A percentile compares a stretch with the other conserved stretches of the same genome.
phyloP scores from a whole-genome alignment of 208 protist species.

The Histomonas meleagridis region DNA sequence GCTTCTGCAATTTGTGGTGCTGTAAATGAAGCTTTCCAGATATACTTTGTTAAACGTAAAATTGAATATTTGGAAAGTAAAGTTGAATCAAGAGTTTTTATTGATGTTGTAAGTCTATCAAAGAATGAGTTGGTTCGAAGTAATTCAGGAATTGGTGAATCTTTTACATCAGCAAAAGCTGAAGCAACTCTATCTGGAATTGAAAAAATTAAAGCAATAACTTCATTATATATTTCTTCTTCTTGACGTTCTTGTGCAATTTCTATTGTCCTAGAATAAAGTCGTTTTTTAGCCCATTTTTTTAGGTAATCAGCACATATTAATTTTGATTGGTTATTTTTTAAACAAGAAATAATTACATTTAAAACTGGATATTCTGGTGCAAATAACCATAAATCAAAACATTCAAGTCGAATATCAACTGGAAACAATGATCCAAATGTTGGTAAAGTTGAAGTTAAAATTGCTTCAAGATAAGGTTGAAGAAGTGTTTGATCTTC shows the following conservation, averaged over 20 bases:
- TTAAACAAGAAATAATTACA: neutral
- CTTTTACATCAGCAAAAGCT: neutral
- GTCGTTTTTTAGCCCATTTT: neutral
- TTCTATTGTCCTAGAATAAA: neutral
- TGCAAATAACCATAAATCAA: neutral
- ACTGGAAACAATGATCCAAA: neutral
- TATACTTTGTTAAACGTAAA: constrained; percentile 5
- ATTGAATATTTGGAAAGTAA: neutral
- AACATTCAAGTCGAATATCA: neutral
- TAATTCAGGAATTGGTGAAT: neutral
- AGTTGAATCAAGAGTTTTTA: neutral
- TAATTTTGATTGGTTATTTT: neutral
- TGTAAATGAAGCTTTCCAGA: neutral
- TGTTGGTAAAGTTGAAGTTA: neutral
- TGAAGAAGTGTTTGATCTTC: neutral
- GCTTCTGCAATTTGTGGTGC: neutral
- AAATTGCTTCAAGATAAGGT: constrained; percentile 12
- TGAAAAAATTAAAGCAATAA: neutral
- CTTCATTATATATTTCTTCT: neutral
- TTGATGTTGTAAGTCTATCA: neutral
- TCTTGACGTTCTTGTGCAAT: neutral
- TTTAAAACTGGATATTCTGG: neutral
- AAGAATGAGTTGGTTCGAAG: neutral
- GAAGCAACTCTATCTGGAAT: neutral
- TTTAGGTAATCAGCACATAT: neutral